Base-by-base conservation (phyloP, 345 rosid species). In the Citrus sp. region DNA sequence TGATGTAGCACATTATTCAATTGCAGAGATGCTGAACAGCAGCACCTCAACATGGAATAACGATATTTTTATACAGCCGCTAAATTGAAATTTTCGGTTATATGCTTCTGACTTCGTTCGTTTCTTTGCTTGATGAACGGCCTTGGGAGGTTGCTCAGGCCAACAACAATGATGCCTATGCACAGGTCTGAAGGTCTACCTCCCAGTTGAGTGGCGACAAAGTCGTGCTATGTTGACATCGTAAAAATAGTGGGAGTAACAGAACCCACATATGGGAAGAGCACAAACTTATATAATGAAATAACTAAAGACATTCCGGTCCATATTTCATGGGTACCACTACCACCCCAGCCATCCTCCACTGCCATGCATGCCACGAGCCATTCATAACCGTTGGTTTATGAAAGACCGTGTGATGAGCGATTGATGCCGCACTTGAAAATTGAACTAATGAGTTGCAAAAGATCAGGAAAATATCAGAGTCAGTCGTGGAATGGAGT, bases 61-160 rank as follows among this genome's bases (percentile, higher is more conserved):
- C 7, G 40, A 22, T 13, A 5, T 55, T 21, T 49, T 9, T 37
- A 12, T 38, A 0, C 22, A 22, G 16, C 9, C n/a, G 5, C 32
- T 51, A 75, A 49, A 62, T n/a, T 19, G 49, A 8, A 21, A 75
- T 32, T 71, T 30, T 22, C 28, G 46, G 63, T 74, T 4, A 27
- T 1, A 42, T 60, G n/a, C 6, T 62, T 34, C 46, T 19, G 59
- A 25, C 38, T 61, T 2, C n/a, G 18, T 69, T 30, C 64, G 60
- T 61, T 34, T 67, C n/a, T 34, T 16, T 42, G n/a, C 56, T 71
- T 59, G 69, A 42, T 49, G 30, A 67, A 67, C 71, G 77, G 78
- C 80, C 80, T 46, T 77, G 78, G 83, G 84, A 81, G 70, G 54
- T 72, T 66, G 78, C 28, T 66, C 75, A 3, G 66, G 56, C 32